Conservation (phyloP, 805 yeast species). For the Kluyveromyces aestuarii region DNA sequence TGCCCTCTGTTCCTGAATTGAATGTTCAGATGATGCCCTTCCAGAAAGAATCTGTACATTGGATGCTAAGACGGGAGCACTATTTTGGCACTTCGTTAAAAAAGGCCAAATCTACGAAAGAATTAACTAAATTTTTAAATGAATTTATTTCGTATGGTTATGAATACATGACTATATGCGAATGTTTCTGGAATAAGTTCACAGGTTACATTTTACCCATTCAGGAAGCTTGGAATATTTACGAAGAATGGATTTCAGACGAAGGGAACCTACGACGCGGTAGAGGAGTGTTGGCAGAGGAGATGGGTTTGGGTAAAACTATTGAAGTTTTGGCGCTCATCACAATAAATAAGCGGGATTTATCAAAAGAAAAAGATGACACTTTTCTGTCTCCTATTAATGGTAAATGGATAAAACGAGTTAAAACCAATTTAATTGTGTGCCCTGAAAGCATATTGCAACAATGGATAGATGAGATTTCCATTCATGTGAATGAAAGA, state of each 20-base stretch:
- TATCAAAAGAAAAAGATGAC: slow-evolving; percentile 4
- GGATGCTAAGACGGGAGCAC: slow-evolving; percentile 25
- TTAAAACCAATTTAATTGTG: slow-evolving; percentile 70
- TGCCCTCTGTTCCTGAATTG: slow-evolving; percentile 7
- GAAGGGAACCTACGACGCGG: slow-evolving; percentile 9
- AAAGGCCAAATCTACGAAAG: background rate
- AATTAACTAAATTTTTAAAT: slow-evolving; percentile 16
- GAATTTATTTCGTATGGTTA: slow-evolving; percentile 23
- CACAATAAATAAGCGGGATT: slow-evolving; percentile 48
- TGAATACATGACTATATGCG: slow-evolving; percentile 9
- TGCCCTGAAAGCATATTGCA: slow-evolving; percentile 76
- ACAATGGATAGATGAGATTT: slow-evolving; percentile 81
- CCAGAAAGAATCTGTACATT: slow-evolving; percentile 24
- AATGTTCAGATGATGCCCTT: slow-evolving; percentile 22
- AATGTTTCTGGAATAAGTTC: slow-evolving; percentile 26
- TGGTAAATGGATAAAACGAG: slow-evolving; percentile 27
- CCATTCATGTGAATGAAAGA: slow-evolving; percentile 25
- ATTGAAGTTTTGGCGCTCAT: slow-evolving; percentile 70
- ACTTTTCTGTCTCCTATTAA: slow-evolving; percentile 10
- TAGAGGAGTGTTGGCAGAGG: slow-evolving; percentile 63
- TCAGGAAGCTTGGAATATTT: slow-evolving; percentile 12
- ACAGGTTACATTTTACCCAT: slow-evolving; percentile 20
- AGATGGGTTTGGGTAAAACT: slow-evolving; percentile 97
- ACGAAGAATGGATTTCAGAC: slow-evolving; percentile 4
- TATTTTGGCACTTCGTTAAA: background rate